Base-by-base conservation (phyloP, 202 grass and related monocot species). In the Zoysia matrella region DNA sequence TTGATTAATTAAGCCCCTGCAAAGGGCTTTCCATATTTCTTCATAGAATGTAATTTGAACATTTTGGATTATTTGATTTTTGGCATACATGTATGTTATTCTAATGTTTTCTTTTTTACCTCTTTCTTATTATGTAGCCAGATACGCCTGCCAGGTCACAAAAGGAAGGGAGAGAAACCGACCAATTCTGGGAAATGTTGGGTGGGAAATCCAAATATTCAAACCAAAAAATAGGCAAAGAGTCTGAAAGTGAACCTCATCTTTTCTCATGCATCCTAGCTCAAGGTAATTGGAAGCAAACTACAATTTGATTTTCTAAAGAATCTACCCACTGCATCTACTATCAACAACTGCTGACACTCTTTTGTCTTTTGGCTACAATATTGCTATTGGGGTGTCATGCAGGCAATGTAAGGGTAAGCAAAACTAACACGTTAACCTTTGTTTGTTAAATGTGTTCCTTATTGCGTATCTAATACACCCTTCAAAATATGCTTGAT, bases 161-260 rank as follows among this genome's bases (percentile, higher is more conserved):
- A 74, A 99, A 92, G 65, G 96, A 99, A 72, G 96, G 93, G 48
- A 85, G 85, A 90, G 96, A 96, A 83, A 89, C 85, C 0, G 93
- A 99, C 60, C 89, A 96, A 63, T 99, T 96, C 60, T 99, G 96
- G 96, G 87, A 81, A 84, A 51, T 99, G 52, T 77, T 99, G 54
- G 93, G 93, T 67, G 91, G 85, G 52, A 94, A 94, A 99, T 75
- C 85, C 75, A 92, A 96, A 85, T 96, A 99, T 72, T 83, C 87
- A 0, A 96, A 90, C 90, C 78, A 99, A 67, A 99, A 99, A 75
- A 79, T 96, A 56, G 87, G 18, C 80, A 94, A 79, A 87, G 91
- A 95, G 60, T 71, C 85, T 55, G 96, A 99, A 94, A 88, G 93
- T 53, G 93, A 99, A 47, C 91, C 96, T 40, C 93, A 74, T 85